A percentile compares a stretch with the other conserved stretches of the same genome.
phyloP scores from a whole-genome alignment of 2,329 filamentous ascomycete species.

The Talaromyces albobiverticillius region DNA sequence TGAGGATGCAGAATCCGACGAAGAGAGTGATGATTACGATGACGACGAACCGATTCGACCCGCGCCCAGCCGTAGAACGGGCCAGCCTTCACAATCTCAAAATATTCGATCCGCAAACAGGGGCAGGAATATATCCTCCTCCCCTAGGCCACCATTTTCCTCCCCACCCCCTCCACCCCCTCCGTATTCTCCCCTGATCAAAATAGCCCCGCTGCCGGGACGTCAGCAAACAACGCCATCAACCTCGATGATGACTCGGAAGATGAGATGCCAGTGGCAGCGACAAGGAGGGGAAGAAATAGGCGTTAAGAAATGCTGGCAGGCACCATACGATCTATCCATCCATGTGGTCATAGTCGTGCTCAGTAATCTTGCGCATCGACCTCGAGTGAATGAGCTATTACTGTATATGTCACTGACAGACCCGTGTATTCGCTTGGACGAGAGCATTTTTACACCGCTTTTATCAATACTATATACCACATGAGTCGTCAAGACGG shows the following conservation, averaged over 20 bases:
- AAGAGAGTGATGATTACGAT: not conserved
- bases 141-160: too few relatives aligned
- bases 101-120: constrained; percentile 9
- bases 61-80: constrained; percentile 5
- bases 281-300: constrained; percentile 21
- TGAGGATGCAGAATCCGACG: not conserved
- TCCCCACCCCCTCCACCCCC: too few relatives aligned
- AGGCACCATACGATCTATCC: not conserved
- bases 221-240: constrained; percentile 24
- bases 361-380: not conserved
- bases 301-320: constrained; percentile 10
- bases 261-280: constrained; percentile 18
- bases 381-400: too few relatives aligned
- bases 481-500: not conserved
- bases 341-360: not conserved
- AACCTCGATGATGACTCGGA: constrained; percentile 29
- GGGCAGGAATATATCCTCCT: not conserved
- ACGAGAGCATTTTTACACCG: not conserved
- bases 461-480: not conserved
- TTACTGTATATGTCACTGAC: not conserved
- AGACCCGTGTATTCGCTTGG: not conserved
- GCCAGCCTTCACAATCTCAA: not conserved
- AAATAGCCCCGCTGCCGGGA: constrained; percentile 13
- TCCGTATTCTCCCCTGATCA: too few relatives aligned
- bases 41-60: constrained; percentile 16